phyloP scores from a whole-genome alignment of 495 filamentous ascomycete genomes.

The Aspergillus hancockii region DNA sequence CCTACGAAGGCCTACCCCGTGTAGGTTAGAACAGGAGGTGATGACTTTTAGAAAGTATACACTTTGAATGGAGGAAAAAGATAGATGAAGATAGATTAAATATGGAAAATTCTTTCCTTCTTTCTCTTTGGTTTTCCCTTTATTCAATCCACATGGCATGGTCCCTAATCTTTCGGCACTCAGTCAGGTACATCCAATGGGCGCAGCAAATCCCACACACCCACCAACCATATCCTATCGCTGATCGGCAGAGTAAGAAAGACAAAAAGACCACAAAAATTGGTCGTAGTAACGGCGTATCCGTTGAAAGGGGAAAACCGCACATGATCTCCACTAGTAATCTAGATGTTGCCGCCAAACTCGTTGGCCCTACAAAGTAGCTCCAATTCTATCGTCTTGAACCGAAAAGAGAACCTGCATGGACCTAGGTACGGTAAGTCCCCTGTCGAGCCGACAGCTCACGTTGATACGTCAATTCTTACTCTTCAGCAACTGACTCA shows the following conservation, averaged over 20 bases:
- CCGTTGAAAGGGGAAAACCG: background rate
- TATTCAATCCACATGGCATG: background rate
- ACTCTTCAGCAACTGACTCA: slow-evolving; percentile 8
- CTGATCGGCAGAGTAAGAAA: background rate
- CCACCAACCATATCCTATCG: background rate
- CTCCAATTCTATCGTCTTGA: background rate
- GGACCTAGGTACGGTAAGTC: too few relatives aligned
- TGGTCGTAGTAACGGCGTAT: background rate
- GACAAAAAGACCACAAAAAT: background rate
- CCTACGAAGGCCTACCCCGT: background rate
- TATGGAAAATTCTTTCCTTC: background rate
- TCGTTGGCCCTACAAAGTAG: slow-evolving; percentile 3
- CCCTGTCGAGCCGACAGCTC: slow-evolving; percentile 37
- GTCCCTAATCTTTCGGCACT: background rate
- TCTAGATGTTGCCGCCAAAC: slow-evolving; percentile 26
- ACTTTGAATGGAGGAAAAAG: background rate
- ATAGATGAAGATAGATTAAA: background rate
- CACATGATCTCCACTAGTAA: slow-evolving; percentile 12
- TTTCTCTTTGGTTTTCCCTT: too few relatives aligned
- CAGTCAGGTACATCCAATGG: too few relatives aligned
- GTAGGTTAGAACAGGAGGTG: background rate
- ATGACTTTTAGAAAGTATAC: background rate
- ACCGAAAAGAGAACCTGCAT: slow-evolving; percentile 14
- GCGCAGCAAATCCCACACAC: background rate
- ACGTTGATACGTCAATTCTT: slow-evolving; percentile 39